Percentiles rank a stretch among this genome's conserved stretches.
Evolutionary conservation across 202 grass and related monocot genomes (phyloP).

Genomic region (Setaria italica): DNA sequence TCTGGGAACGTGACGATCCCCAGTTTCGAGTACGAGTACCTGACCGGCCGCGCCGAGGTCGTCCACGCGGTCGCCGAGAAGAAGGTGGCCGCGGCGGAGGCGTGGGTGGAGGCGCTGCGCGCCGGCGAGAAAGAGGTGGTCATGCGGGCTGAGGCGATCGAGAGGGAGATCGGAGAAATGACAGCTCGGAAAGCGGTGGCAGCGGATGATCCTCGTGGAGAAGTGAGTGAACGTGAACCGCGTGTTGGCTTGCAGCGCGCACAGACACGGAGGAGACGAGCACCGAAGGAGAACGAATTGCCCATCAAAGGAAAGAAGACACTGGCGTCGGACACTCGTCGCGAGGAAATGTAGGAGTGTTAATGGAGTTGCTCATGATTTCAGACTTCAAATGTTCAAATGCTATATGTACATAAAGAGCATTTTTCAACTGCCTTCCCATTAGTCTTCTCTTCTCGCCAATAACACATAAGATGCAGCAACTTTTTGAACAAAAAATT

Average conservation of each 20-base stretch:
- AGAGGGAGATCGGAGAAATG: constrained; percentile 44
- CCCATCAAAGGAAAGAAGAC: constrained; percentile 41
- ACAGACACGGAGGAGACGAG: constrained; percentile 11
- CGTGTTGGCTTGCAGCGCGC: constrained; percentile 28
- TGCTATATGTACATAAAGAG: not conserved
- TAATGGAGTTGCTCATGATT: not conserved
- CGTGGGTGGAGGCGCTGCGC: constrained; percentile 61
- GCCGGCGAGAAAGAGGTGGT: constrained; percentile 73
- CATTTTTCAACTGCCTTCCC: no score
- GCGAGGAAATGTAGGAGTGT: constrained; percentile 8
- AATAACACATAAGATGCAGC: not conserved
- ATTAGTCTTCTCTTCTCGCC: no score
- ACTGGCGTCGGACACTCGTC: constrained; percentile 48
- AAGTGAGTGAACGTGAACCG: constrained; percentile 19
- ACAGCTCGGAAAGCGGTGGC: not conserved
- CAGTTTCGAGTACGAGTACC: constrained; percentile 83
- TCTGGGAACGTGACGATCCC: constrained; percentile 54
- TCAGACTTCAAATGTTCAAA: not conserved
- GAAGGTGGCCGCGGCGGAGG: constrained; percentile 67
- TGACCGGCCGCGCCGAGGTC: constrained; percentile 40
- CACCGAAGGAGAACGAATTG: not conserved
- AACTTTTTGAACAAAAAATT: not conserved
- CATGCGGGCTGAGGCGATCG: constrained; percentile 52
- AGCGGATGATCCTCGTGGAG: not conserved
- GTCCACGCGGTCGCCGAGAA: constrained; percentile 61